Percentiles rank a stretch among this genome's conserved stretches.
Conservation (phyloP, 1,284 basidiomycete genomes). For the Gomphus bonarii region DNA sequence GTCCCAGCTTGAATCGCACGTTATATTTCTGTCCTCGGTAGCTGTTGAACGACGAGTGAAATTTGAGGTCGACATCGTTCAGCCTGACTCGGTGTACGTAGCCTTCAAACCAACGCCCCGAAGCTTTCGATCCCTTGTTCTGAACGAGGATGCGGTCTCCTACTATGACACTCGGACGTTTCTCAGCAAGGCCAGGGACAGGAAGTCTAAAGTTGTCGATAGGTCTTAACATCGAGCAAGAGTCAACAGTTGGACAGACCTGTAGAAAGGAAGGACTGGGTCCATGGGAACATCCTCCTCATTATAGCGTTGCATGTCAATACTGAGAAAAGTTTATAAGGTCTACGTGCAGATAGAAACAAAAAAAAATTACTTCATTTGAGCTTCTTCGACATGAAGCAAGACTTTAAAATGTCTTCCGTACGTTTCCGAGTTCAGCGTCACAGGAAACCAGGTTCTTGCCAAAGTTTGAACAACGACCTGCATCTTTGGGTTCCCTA, state of each 20-base stretch:
- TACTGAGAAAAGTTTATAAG: slow-evolving; percentile 7
- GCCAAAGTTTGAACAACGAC: slow-evolving; percentile 20
- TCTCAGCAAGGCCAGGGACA: slow-evolving; percentile 56
- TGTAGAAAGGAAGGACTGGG: slow-evolving; percentile 1
- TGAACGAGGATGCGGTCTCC: slow-evolving; percentile 50
- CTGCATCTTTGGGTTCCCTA: slow-evolving; percentile 21
- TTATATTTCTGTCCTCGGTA: slow-evolving; percentile 29
- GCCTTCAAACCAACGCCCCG: slow-evolving; percentile 44
- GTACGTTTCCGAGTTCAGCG: slow-evolving; percentile 28
- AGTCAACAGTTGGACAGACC: not conserved
- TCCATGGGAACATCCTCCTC: slow-evolving; percentile 24
- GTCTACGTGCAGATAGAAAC: not conserved
- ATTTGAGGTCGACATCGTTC: slow-evolving; percentile 41
- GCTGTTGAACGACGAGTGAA: slow-evolving; percentile 35
- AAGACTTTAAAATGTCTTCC: slow-evolving; percentile 29
- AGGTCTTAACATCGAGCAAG: not conserved
- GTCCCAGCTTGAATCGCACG: slow-evolving; percentile 46
- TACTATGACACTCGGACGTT: slow-evolving; percentile 51
- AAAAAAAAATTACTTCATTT: slow-evolving; percentile 22
- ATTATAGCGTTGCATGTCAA: slow-evolving; percentile 47
- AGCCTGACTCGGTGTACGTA: slow-evolving; percentile 42
- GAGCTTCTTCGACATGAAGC: slow-evolving; percentile 37
- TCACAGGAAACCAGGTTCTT: slow-evolving; percentile 24
- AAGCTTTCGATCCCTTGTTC: slow-evolving; percentile 25
- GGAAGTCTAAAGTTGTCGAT: slow-evolving; percentile 28